Base-by-base conservation (phyloP, 208 protist genomes). In the Crithidia fasciculata region DNA sequence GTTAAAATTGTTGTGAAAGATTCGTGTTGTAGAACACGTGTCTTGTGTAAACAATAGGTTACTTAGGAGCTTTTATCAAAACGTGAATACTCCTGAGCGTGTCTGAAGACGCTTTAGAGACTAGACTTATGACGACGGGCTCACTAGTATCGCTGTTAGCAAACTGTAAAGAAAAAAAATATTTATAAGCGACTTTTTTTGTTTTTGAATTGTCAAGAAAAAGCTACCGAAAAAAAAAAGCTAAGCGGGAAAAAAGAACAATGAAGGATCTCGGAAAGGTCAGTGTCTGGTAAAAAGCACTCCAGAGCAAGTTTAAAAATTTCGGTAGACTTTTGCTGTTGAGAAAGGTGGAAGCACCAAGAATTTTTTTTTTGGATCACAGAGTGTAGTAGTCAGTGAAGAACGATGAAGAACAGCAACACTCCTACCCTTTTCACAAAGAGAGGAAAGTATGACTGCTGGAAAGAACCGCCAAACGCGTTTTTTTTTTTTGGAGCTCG, bases 371-470 rank as follows among this genome's bases (percentile, higher is more conserved):
- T 49, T 49, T 15, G 12, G 0, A 49, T 49, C 7, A 49, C 7
- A 49, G 12, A 49, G 7, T 8, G 45, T 49, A 15, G 45, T 49
- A 28, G 45, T 15, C 7, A 49, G 12, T 49, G 12, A 49, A 55
- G 52, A 69, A 69, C 64, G 64, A 69, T 69, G 64, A 59, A 39
- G 40, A 43, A 59, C 64, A 69, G 64, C 64, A 15, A 28, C 28
- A 28, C 28, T 28, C 28, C 28, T 47, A 4, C 5, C 7, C 18
- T 69, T 69, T 69, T 49, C 62, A 37, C n/a, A 18, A 69, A 59
- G 0, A 37, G 64, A 49, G 64, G 59, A 69, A 69, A 49, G 19
- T 4, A 13, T 15, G 47, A 49, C 62, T 67, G 62, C 6, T 15
- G 10, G 18, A 39, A 57, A 36, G 52, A 69, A 59, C 9, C 45